phyloP scores from a whole-genome alignment of 805 yeast species.

The Pichia eremophila region DNA sequence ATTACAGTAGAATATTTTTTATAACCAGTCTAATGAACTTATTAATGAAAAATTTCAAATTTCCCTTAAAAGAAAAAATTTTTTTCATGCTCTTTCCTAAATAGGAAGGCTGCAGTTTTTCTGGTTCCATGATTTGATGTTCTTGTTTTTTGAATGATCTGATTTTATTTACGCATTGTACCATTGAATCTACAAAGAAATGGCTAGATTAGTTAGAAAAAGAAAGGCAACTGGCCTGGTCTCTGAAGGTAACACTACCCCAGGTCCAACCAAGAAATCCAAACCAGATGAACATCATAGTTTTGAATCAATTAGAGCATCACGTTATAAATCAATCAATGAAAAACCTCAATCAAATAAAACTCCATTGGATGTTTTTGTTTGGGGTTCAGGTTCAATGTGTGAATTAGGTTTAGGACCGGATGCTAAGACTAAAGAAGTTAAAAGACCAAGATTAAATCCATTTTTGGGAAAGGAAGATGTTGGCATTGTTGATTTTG shows the following conservation, averaged over 20 bases:
- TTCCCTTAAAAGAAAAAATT: not conserved
- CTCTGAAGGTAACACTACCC: slow-evolving; percentile 15
- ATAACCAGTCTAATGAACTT: not conserved
- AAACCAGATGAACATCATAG: slow-evolving; percentile 19
- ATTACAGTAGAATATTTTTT: not conserved
- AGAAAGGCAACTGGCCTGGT: slow-evolving; percentile 11
- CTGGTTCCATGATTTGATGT: not conserved
- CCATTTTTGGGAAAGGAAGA: slow-evolving; percentile 58
- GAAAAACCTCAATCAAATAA: slow-evolving; percentile 27
- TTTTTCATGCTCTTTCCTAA: not conserved
- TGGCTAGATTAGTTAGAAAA: slow-evolving; percentile 33
- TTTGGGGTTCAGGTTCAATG: slow-evolving; percentile 96
- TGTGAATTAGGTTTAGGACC: slow-evolving; percentile 98
- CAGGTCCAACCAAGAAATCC: slow-evolving; percentile 26
- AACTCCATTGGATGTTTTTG: slow-evolving; percentile 64
- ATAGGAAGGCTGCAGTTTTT: not conserved
- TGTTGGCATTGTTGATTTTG: slow-evolving; percentile 70
- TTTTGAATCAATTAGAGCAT: slow-evolving; percentile 39
- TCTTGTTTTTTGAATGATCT: not conserved
- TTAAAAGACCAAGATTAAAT: slow-evolving; percentile 90
- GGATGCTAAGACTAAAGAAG: slow-evolving; percentile 80
- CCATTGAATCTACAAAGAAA: slow-evolving; percentile 7
- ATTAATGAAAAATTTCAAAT: too few relatives aligned
- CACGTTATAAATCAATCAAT: slow-evolving; percentile 40
- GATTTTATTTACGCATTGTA: not conserved